Evolutionary conservation across 257 asterid species (phyloP).

Genomic region (Solanum bukasovii): DNA sequence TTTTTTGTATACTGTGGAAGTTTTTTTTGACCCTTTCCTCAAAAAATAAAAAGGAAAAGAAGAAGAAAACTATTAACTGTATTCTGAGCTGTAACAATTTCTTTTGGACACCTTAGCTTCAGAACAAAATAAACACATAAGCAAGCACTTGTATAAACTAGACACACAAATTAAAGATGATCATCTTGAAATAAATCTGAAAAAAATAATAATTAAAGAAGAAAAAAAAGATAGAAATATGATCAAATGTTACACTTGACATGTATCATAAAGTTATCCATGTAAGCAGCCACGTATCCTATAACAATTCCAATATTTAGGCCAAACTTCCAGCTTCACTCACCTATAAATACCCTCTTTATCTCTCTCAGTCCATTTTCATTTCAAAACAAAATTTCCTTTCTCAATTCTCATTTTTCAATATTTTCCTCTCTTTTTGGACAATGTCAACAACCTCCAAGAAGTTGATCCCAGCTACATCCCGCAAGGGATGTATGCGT

Average conservation of each 20-base stretch:
- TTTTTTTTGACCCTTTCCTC: background rate
- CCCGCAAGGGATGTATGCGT: constrained; percentile 77
- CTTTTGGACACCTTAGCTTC: background rate
- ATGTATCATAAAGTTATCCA: constrained; percentile 29
- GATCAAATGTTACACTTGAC: constrained; percentile 23
- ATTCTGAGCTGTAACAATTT: background rate
- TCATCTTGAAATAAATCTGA: background rate
- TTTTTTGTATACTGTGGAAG: background rate
- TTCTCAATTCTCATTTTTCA: background rate
- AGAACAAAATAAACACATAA: background rate
- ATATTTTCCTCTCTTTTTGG: background rate
- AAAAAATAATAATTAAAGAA: background rate
- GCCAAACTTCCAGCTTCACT: background rate
- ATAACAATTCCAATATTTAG: background rate
- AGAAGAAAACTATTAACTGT: background rate
- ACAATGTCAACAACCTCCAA: background rate
- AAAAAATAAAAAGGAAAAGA: background rate
- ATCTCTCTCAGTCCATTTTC: background rate
- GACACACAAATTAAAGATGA: background rate
- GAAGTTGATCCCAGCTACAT: constrained; percentile 33
- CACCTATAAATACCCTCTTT: background rate
- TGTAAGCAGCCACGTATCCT: constrained; percentile 34
- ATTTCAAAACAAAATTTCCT: background rate
- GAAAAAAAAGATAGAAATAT: background rate
- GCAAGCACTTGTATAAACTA: background rate